Base-by-base conservation (phyloP, 306 rosid species). In the Urtica urens region DNA sequence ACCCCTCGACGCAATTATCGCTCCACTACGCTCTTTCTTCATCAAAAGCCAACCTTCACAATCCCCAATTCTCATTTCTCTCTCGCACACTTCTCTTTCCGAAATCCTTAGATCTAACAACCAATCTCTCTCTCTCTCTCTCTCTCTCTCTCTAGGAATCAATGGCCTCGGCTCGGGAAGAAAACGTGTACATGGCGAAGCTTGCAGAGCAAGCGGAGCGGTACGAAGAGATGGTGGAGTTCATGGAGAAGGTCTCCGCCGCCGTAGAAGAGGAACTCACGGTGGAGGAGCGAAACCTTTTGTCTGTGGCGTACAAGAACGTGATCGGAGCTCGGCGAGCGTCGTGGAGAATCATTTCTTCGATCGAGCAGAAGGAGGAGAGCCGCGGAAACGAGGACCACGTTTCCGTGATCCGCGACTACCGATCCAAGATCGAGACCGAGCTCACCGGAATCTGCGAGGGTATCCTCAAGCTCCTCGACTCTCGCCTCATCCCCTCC, bases 161-260 rank as follows among this genome's bases (percentile, higher is more conserved):
- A 77, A 92, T 85, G 99, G 81, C 94, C 14, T 35, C 99, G 38
- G 81, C 94, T 20, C 96, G 99, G 16, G 99, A 90, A 64, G 95
- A 90, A 85, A 58, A 69, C 65, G 99, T 90, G 2, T 90, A 85
- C 87, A 77, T 90, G 87, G 99, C 99, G 17, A 90, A 90, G 76
- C 99, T 90, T 7, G 94, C 99, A 28, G 96, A 90, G 78, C 99
- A 90, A 37, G 99, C 99, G 24, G 99, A 90, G 73, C 95, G 99
- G 43, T 90, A 90, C 65, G 99, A 92, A 51, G 99, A 92, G 62
- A 92, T 92, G 99, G 99, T 92, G 27, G 99, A 92, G 72, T 92
- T 79, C 74, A 87, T 92, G 88, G 99, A 92, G 73, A 92, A 92
- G 55, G 99, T 92, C 31, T 82, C 99, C 11, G 87, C 87, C 53